A percentile compares a stretch with the other conserved stretches of the same genome.
Evolutionary conservation across 495 filamentous ascomycete genomes (phyloP).

Genomic region (Xylaria flabelliformis): DNA sequence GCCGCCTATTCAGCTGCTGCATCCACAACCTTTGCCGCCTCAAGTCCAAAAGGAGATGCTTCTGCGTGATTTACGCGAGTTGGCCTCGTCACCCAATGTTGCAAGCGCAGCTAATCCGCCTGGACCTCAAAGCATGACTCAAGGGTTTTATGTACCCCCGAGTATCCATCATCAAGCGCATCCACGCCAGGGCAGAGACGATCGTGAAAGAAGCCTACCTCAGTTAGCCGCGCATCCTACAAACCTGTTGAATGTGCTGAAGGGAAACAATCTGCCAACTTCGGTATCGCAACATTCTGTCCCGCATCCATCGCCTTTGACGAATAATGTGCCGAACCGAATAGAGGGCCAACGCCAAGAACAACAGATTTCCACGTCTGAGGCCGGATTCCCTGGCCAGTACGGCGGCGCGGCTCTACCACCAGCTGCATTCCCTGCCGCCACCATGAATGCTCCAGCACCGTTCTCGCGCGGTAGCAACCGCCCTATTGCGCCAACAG

Average conservation of each 20-base stretch:
- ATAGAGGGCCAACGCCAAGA: slow-evolving; percentile 13
- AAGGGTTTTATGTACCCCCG: slow-evolving; percentile 32
- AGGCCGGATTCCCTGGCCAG: slow-evolving; percentile 32
- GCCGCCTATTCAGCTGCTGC: slow-evolving; percentile 53
- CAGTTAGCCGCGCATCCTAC: slow-evolving; percentile 58
- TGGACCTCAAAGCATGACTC: slow-evolving; percentile 37
- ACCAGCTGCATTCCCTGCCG: slow-evolving; percentile 13
- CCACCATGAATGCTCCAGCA: slow-evolving; percentile 24
- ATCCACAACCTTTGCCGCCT: slow-evolving; percentile 61
- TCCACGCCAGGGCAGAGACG: not conserved
- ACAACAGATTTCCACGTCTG: slow-evolving; percentile 26
- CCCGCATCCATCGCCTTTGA: slow-evolving; percentile 22
- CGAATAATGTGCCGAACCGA: slow-evolving; percentile 28
- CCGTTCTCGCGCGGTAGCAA: slow-evolving; percentile 20
- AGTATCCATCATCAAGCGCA: slow-evolving; percentile 15
- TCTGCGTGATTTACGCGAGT: slow-evolving; percentile 32
- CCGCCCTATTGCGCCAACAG: slow-evolving; percentile 42
- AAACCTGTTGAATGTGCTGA: slow-evolving; percentile 70
- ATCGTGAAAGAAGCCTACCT: slow-evolving; percentile 56
- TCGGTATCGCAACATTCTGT: slow-evolving; percentile 20
- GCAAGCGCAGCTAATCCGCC: slow-evolving; percentile 27
- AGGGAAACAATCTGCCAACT: slow-evolving; percentile 39
- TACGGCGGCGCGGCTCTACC: slow-evolving; percentile 29
- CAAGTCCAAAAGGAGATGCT: slow-evolving; percentile 55
- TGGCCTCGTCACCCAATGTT: slow-evolving; percentile 32